Evolutionary conservation across 192 early-diverging fungal genomes (phyloP).

Genomic region (Tieghemiomyces parasiticus): DNA sequence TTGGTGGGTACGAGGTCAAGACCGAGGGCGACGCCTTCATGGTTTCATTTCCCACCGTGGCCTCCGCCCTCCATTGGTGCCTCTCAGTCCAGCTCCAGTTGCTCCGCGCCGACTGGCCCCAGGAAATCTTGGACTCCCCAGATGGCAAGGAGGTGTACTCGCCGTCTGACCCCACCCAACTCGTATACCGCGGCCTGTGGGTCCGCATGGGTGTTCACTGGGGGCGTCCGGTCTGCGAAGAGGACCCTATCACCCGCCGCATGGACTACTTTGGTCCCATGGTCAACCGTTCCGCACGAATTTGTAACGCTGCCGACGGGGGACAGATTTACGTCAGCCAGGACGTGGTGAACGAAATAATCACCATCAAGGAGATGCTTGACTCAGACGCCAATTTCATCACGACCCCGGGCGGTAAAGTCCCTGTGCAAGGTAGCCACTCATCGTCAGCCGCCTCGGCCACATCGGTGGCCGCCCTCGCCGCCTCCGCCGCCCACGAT

Average conservation of each 20-base stretch:
- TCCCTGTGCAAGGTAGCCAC: not conserved
- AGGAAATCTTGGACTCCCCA: conserved; percentile 58
- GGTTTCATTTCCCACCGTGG: conserved; percentile 73
- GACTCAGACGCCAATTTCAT: conserved; percentile 17
- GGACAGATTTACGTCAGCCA: conserved; percentile 79
- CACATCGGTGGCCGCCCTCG: conserved; percentile 11
- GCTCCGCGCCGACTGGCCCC: conserved; percentile 72
- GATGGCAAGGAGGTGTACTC: conserved; percentile 63
- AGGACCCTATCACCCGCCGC: conserved; percentile 72
- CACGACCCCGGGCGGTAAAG: not conserved
- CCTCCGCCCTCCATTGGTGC: conserved; percentile 73
- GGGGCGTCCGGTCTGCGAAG: conserved; percentile 73
- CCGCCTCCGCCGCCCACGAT: conserved; percentile 20
- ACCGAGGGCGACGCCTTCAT: conserved; percentile 93
- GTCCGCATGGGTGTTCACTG: conserved; percentile 92
- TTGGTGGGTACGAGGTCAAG: conserved; percentile 90
- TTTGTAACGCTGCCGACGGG: conserved; percentile 72
- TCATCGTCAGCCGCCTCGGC: conserved; percentile 7
- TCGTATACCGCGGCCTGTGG: conserved; percentile 72
- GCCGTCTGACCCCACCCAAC: conserved; percentile 25
- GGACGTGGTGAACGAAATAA: conserved; percentile 55
- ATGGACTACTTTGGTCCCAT: conserved; percentile 97
- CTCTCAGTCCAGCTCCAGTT: conserved; percentile 72
- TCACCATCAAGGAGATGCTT: conserved; percentile 22
- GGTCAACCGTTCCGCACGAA: conserved; percentile 76